Percentiles rank a stretch among this genome's conserved stretches.
Evolutionary conservation across 1,284 basidiomycete genomes (phyloP).

Genomic region (Anthracocystis setariae): DNA sequence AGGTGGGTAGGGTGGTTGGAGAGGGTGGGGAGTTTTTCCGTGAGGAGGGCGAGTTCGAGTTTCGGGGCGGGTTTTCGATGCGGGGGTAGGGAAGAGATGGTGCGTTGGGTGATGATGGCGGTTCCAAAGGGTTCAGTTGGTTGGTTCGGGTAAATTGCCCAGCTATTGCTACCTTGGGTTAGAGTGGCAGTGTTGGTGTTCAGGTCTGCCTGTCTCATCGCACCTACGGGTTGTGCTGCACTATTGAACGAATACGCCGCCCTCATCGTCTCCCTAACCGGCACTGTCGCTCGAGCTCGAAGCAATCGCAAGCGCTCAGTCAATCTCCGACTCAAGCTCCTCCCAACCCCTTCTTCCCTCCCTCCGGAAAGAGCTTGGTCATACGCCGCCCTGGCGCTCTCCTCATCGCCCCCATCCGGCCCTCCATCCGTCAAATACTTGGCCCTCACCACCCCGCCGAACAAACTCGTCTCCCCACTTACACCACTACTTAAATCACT

Average conservation of each 20-base stretch:
- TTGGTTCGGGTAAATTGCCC: conserved; percentile 26
- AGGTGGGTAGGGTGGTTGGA: conserved; percentile 18
- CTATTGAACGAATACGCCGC: conserved; percentile 28
- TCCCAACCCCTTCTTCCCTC: not conserved
- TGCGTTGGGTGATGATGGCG: not conserved
- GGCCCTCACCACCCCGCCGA: conserved; percentile 16
- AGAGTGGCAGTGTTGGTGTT: not conserved
- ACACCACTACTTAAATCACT: not conserved
- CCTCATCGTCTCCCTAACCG: not conserved
- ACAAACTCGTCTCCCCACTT: conserved; percentile 4
- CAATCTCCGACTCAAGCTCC: conserved; percentile 43
- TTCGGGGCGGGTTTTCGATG: conserved; percentile 22
- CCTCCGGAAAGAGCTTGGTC: conserved; percentile 16
- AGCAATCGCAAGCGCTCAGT: conserved; percentile 24
- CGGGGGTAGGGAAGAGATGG: not conserved
- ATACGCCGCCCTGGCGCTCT: conserved; percentile 16
- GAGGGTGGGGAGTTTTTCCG: conserved; percentile 26
- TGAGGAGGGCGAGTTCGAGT: conserved; percentile 27
- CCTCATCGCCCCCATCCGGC: conserved; percentile 29
- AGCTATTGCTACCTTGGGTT: conserved; percentile 10
- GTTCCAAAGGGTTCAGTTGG: not conserved
- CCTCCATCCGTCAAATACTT: conserved; percentile 28
- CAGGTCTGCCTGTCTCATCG: conserved; percentile 28
- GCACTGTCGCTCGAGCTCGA: not conserved
- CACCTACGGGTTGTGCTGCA: conserved; percentile 8